phyloP scores from a whole-genome alignment of 805 yeast genomes.

The Saturnispora galanensis region DNA sequence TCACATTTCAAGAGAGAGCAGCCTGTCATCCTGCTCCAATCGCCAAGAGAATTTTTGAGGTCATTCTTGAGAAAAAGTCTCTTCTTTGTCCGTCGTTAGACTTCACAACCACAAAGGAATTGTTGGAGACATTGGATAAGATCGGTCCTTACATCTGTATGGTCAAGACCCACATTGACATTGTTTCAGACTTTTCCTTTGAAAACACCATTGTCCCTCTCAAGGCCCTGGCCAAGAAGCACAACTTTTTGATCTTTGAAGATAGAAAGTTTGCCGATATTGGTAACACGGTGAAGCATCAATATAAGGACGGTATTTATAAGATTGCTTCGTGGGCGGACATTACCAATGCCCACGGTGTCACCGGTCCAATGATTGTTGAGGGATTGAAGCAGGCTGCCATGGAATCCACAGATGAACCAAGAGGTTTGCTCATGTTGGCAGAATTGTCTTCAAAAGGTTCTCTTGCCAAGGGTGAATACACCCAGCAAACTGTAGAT shows the following conservation, averaged over 20 bases:
- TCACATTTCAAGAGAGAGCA: constrained; percentile 61
- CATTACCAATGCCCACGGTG: constrained; percentile 95
- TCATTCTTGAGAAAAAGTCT: constrained; percentile 74
- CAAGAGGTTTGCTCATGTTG: constrained; percentile 86
- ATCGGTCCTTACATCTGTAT: constrained; percentile 89
- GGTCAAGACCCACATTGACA: constrained; percentile 91
- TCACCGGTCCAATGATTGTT: constrained; percentile 91
- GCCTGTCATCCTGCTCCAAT: constrained; percentile 63
- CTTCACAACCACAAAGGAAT: constrained; percentile 69
- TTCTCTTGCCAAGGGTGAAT: constrained; percentile 84
- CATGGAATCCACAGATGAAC: constrained; percentile 58
- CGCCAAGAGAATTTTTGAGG: constrained; percentile 59
- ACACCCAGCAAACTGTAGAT: constrained; percentile 79
- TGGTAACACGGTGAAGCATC: constrained; percentile 93
- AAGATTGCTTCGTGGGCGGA: constrained; percentile 92
- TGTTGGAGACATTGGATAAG: constrained; percentile 59
- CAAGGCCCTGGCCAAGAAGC: constrained; percentile 61
- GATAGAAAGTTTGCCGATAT: constrained; percentile 98
- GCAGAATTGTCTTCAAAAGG: constrained; percentile 95
- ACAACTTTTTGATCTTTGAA: constrained; percentile 86
- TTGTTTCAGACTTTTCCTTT: constrained; percentile 77
- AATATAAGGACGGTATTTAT: constrained; percentile 83
- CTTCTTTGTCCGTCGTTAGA: constrained; percentile 94
- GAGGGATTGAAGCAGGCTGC: constrained; percentile 79
- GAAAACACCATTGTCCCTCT: constrained; percentile 74